Percentiles rank a stretch among this genome's conserved stretches.
Conservation (phyloP, 2,329 filamentous ascomycete genomes). For the Calonectria henricotiae region DNA sequence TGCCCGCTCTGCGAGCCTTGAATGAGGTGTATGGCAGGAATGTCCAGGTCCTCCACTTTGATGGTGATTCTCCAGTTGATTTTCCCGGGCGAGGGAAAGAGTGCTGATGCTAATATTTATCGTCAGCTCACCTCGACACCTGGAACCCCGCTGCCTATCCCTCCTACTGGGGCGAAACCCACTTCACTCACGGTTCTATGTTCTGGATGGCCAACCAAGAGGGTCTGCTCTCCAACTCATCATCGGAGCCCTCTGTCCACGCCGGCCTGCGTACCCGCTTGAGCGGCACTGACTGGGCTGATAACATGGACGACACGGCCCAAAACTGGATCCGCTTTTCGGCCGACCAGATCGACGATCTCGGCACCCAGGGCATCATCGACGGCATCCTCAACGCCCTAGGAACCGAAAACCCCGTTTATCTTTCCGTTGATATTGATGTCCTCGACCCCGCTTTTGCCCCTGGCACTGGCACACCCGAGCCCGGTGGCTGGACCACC, state of each 20-base stretch:
- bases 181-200: slow-evolving; percentile 92
- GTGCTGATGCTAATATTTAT: slow-evolving; percentile 21
- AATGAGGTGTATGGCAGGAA: slow-evolving; percentile 74
- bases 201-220: slow-evolving; percentile 91
- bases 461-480: slow-evolving; percentile 89
- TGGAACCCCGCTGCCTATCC: slow-evolving; percentile 90
- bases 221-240: slow-evolving; percentile 81
- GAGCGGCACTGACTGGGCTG: slow-evolving; percentile 75
- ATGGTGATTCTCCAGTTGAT: slow-evolving; percentile 58
- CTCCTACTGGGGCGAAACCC: slow-evolving; percentile 75
- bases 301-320: slow-evolving; percentile 80
- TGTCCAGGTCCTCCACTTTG: slow-evolving; percentile 83
- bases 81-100: background rate
- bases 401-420: slow-evolving; percentile 84
- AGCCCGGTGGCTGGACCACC: slow-evolving; percentile 93
- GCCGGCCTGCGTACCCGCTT: slow-evolving; percentile 87
- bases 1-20: slow-evolving; percentile 79
- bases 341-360: slow-evolving; percentile 88
- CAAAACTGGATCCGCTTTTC: slow-evolving; percentile 87
- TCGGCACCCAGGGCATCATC: slow-evolving; percentile 81
- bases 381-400: slow-evolving; percentile 80
- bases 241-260: slow-evolving; percentile 82
- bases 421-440: slow-evolving; percentile 87
- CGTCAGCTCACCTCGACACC: slow-evolving; percentile 80
- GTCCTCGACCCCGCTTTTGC: slow-evolving; percentile 80